Conservation (phyloP, 1,284 basidiomycete species). For the Apiotrichum laibachii region DNA sequence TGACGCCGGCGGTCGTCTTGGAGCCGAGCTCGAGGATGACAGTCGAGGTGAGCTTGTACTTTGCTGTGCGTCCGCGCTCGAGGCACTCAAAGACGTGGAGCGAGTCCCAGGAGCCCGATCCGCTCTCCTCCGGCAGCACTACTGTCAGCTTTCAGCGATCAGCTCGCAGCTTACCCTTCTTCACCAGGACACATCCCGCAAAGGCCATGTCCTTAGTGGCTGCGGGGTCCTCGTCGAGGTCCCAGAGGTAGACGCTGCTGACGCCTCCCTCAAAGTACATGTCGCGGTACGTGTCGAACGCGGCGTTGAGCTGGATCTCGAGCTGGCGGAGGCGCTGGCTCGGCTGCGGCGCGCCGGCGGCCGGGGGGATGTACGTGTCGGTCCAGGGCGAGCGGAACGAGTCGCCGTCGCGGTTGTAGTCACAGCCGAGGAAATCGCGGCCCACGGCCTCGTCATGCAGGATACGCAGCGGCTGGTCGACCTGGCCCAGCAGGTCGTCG, state of each 20-base stretch:
- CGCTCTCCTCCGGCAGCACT: slow-evolving; percentile 20
- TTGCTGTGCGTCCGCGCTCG: slow-evolving; percentile 84
- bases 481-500: slow-evolving; percentile 89
- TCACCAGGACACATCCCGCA: slow-evolving; percentile 92
- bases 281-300: slow-evolving; percentile 96
- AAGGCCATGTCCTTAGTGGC: slow-evolving; percentile 57
- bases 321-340: slow-evolving; percentile 80
- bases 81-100: slow-evolving; percentile 95
- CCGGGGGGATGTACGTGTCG: slow-evolving; percentile 80
- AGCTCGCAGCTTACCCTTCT: slow-evolving; percentile 70
- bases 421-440: slow-evolving; percentile 88
- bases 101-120: slow-evolving; percentile 78
- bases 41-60: slow-evolving; percentile 96
- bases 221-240: slow-evolving; percentile 74
- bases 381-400: slow-evolving; percentile 96
- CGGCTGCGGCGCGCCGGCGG: slow-evolving; percentile 83
- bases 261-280: slow-evolving; percentile 98
- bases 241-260: slow-evolving; percentile 98
- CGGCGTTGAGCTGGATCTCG: slow-evolving; percentile 89
- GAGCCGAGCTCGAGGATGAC: slow-evolving; percentile 92
- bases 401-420: slow-evolving; percentile 96
- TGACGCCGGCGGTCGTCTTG: slow-evolving; percentile 50
- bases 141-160: slow-evolving; percentile 2
- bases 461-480: slow-evolving; percentile 89
- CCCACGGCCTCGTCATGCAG: slow-evolving; percentile 69